These are phyloP conservation scores for Rosa multiflora DNA, from an alignment of 306 rosid genomes.

Conservation along the genomic window DNA sequence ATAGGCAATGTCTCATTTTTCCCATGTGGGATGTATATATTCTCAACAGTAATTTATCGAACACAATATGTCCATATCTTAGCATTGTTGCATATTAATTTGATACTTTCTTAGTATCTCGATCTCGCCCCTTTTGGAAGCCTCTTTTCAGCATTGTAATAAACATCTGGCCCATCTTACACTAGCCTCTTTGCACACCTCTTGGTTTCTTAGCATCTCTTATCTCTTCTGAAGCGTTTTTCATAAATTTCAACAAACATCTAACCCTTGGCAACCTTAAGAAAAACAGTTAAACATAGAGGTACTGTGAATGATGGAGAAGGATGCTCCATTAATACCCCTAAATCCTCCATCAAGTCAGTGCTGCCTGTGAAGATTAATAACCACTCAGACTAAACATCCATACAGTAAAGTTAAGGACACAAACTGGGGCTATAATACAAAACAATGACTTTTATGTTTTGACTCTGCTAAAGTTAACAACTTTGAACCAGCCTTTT, in stretches of 20 bases:
- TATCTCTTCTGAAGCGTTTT: background rate
- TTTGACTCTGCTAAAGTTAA: slow-evolving; percentile 68
- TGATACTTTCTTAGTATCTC: background rate
- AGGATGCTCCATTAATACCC: background rate
- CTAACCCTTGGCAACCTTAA: background rate
- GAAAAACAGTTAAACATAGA: background rate
- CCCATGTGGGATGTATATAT: no score
- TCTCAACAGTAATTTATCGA: background rate
- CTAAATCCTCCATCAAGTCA: background rate
- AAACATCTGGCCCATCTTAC: background rate
- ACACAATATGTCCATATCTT: background rate
- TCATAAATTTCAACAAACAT: background rate
- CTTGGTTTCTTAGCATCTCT: background rate
- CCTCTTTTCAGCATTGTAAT: background rate
- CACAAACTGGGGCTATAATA: slow-evolving; percentile 17
- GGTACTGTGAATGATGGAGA: background rate
- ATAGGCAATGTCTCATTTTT: no score
- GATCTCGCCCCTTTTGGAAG: background rate
- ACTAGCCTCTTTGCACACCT: background rate
- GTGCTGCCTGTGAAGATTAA: background rate
- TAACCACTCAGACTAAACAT: background rate
- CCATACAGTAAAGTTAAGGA: slow-evolving; percentile 15
- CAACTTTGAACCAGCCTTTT: slow-evolving; percentile 53
- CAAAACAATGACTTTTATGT: slow-evolving; percentile 46
- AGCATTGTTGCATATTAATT: background rate